phyloP scores from a whole-genome alignment of 2,329 filamentous ascomycete species.

The Colletotrichum liaoningense region DNA sequence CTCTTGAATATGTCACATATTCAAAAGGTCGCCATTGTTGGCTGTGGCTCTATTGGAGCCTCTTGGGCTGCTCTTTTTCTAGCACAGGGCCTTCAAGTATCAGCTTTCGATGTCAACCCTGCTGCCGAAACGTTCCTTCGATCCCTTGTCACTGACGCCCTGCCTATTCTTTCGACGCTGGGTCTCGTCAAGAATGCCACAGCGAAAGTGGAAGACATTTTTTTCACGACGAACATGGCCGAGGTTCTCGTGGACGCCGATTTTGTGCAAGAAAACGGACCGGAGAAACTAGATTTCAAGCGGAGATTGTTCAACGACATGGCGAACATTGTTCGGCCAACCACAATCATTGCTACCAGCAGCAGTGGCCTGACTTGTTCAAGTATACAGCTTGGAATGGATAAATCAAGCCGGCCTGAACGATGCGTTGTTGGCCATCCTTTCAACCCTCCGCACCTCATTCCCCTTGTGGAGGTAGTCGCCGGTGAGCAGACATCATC shows the following conservation, averaged over 20 bases:
- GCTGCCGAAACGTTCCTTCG: conserved; percentile 45
- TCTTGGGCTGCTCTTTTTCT: conserved; percentile 52
- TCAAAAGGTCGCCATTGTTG: conserved; percentile 44
- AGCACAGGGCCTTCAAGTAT: conserved; percentile 46
- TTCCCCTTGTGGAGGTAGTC: conserved; percentile 59
- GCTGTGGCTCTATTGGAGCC: conserved; percentile 47
- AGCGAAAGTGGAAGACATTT: neutral
- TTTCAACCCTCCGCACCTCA: conserved; percentile 60
- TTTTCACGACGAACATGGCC: conserved; percentile 20
- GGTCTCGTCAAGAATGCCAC: neutral
- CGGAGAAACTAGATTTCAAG: conserved; percentile 53
- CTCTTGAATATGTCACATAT: conserved; percentile 11
- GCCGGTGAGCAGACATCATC: conserved; percentile 45
- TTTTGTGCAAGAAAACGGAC: conserved; percentile 53
- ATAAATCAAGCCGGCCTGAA: conserved; percentile 37
- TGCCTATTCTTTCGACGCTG: conserved; percentile 22
- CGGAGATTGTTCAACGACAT: conserved; percentile 48
- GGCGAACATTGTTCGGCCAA: conserved; percentile 41
- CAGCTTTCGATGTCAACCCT: conserved; percentile 53
- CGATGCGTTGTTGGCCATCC: conserved; percentile 58
- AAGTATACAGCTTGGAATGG: conserved; percentile 43
- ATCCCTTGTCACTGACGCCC: conserved; percentile 25
- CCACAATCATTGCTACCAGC: conserved; percentile 51
- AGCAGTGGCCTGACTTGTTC: conserved; percentile 44
- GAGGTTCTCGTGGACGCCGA: conserved; percentile 40